Percentiles rank a stretch among this genome's conserved stretches.
phyloP scores from a whole-genome alignment of 2,329 filamentous ascomycete species.

The Aspergillus fumigatus region DNA sequence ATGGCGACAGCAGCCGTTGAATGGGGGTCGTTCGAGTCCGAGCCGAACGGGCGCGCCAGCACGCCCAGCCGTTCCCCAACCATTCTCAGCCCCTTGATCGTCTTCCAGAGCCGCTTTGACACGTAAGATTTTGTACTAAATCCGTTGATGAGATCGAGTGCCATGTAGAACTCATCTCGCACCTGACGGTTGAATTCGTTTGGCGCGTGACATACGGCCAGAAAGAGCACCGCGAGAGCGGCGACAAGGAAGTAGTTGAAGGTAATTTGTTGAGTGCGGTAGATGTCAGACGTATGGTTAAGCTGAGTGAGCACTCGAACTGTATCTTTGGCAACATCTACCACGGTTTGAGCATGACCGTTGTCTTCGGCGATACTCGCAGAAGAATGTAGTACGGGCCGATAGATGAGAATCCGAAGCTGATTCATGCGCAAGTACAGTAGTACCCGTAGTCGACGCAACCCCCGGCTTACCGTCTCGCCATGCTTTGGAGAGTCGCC shows the following conservation, averaged over 20 bases:
- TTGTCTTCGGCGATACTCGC: constrained; percentile 76
- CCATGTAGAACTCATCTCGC: constrained; percentile 65
- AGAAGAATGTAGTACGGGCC: constrained; percentile 78
- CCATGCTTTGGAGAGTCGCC: constrained; percentile 45
- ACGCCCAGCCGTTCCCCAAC: constrained; percentile 59
- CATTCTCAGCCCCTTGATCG: constrained; percentile 59
- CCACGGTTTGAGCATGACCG: constrained; percentile 64
- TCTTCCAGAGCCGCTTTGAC: constrained; percentile 60
- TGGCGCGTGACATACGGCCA: constrained; percentile 61
- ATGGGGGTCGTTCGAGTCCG: constrained; percentile 51
- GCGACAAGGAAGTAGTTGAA: constrained; percentile 66
- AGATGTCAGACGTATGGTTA: constrained; percentile 60
- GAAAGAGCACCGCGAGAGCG: constrained; percentile 59
- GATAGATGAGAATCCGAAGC: constrained; percentile 83
- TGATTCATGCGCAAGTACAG: constrained; percentile 85
- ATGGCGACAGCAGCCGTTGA: constrained; percentile 61
- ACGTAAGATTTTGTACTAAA: constrained; percentile 59
- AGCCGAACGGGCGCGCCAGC: constrained; percentile 32
- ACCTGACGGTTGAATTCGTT: constrained; percentile 56
- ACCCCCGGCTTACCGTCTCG: constrained; percentile 57
- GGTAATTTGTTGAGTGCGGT: constrained; percentile 58
- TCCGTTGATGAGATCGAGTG: constrained; percentile 58
- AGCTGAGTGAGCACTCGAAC: constrained; percentile 57
- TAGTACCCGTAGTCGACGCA: constrained; percentile 72
- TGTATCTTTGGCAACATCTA: constrained; percentile 62